These are phyloP conservation scores for Penicillium hesseltinei DNA, from an alignment of 2,329 filamentous ascomycete species.

Conservation along the genomic window DNA sequence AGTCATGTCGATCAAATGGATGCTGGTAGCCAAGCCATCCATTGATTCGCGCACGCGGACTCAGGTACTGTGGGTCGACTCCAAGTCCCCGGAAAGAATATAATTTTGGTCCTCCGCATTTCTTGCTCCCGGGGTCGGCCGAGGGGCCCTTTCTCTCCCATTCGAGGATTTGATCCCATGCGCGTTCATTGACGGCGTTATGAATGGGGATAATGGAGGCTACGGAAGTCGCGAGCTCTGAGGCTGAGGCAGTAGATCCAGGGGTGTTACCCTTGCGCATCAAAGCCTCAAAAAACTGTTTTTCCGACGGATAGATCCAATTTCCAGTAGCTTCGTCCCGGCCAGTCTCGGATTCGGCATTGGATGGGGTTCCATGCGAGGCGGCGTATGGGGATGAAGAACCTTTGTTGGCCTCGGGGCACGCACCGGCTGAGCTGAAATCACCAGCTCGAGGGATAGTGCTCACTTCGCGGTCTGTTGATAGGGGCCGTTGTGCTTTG, in stretches of 20 bases:
- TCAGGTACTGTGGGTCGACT: slow-evolving; percentile 57
- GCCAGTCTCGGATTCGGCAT: slow-evolving; percentile 75
- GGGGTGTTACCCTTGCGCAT: slow-evolving; percentile 80
- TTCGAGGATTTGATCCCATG: slow-evolving; percentile 84
- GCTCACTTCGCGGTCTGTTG: slow-evolving; percentile 69
- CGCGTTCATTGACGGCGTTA: slow-evolving; percentile 96
- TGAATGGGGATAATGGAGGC: slow-evolving; percentile 92
- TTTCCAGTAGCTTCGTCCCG: slow-evolving; percentile 70
- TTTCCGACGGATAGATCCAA: slow-evolving; percentile 96
- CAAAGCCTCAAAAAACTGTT: slow-evolving; percentile 98
- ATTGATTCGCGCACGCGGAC: slow-evolving; percentile 79
- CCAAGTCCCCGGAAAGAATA: slow-evolving; percentile 74
- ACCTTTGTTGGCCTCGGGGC: slow-evolving; percentile 23
- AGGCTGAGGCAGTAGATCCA: slow-evolving; percentile 46
- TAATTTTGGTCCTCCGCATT: slow-evolving; percentile 74
- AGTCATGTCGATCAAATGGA: slow-evolving; percentile 95
- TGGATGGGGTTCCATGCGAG: slow-evolving; percentile 55
- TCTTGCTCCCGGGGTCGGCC: slow-evolving; percentile 58
- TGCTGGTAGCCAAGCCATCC: slow-evolving; percentile 81
- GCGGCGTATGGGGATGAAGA: slow-evolving; percentile 30
- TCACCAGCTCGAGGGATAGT: slow-evolving; percentile 68
- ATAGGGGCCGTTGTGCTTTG: slow-evolving; percentile 51
- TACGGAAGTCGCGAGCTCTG: slow-evolving; percentile 67
- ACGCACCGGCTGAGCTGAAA: slow-evolving; percentile 16
- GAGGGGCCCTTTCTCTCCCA: slow-evolving; percentile 73